phyloP scores from a whole-genome alignment of 208 protist species.

The Crithidia fasciculata region DNA sequence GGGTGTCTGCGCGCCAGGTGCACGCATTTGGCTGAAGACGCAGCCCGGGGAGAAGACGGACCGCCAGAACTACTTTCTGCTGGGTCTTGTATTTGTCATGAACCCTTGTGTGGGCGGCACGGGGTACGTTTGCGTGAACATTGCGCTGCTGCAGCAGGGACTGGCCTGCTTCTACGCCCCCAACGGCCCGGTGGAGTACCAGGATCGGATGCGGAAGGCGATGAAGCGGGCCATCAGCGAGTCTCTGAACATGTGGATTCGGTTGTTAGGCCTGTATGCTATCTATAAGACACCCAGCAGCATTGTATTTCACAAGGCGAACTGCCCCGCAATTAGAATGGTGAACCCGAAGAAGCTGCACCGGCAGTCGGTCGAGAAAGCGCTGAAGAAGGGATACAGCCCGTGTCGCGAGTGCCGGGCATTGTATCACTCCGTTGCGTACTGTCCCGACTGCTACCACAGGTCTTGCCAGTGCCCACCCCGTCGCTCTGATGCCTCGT shows the following conservation, averaged over 20 bases:
- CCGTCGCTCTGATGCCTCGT: conserved; percentile 8
- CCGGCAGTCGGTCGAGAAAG: conserved; percentile 26
- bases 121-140: conserved; percentile 62
- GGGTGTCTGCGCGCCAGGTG: conserved; percentile 33
- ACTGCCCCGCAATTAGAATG: conserved; percentile 32
- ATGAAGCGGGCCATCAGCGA: conserved; percentile 1
- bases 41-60: conserved; percentile 32
- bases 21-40: conserved; percentile 37
- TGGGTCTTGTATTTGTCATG: conserved; percentile 52
- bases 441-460: too few species aligned
- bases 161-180: conserved; percentile 53
- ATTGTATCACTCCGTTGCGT: background rate
- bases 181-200: conserved; percentile 18
- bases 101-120: conserved; percentile 24
- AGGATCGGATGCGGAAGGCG: conserved; percentile 39
- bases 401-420: conserved; percentile 56
- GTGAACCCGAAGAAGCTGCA: conserved; percentile 17
- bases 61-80: conserved; percentile 35
- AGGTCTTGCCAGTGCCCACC: too few species aligned
- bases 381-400: conserved; percentile 41
- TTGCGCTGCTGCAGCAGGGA: conserved; percentile 49
- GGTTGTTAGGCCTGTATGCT: conserved; percentile 27
- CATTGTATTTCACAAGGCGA: conserved; percentile 48
- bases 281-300: conserved; percentile 50
- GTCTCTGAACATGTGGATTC: conserved; percentile 52